Conservation (phyloP, 2,329 filamentous ascomycete genomes). For the Tolypocladium sp. region DNA sequence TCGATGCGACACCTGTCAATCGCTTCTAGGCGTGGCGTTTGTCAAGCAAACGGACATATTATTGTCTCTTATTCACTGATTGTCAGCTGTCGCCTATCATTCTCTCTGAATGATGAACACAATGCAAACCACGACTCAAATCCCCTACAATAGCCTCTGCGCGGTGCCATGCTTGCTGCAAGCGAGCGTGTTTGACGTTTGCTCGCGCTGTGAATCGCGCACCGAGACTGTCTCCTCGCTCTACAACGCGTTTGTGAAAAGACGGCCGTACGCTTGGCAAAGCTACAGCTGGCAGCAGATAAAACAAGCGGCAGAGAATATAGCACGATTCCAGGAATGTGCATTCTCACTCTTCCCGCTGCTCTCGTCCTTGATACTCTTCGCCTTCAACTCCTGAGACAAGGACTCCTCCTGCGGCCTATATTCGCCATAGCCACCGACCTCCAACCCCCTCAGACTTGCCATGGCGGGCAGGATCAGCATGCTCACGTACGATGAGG, state of each 20-base stretch:
- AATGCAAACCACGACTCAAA: not conserved
- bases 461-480: not conserved
- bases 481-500: not conserved
- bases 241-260: not conserved
- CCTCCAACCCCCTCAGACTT: too few species aligned
- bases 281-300: not conserved
- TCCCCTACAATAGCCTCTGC: not conserved
- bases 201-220: not conserved
- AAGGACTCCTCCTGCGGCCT: not conserved
- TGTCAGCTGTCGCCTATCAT: not conserved
- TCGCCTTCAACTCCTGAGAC: not conserved
- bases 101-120: not conserved
- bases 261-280: not conserved
- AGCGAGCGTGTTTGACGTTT: not conserved
- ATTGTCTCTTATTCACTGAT: too few species aligned
- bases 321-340: not conserved
- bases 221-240: too few species aligned
- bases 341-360: not conserved
- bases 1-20: too few species aligned
- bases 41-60: not conserved
- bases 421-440: too few species aligned
- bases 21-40: not conserved
- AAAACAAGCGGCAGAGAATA: not conserved
- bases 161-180: not conserved
- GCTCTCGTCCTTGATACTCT: not conserved